Conservation (phyloP, 768 basidiomycete species). For the Tulasnella sp. region DNA sequence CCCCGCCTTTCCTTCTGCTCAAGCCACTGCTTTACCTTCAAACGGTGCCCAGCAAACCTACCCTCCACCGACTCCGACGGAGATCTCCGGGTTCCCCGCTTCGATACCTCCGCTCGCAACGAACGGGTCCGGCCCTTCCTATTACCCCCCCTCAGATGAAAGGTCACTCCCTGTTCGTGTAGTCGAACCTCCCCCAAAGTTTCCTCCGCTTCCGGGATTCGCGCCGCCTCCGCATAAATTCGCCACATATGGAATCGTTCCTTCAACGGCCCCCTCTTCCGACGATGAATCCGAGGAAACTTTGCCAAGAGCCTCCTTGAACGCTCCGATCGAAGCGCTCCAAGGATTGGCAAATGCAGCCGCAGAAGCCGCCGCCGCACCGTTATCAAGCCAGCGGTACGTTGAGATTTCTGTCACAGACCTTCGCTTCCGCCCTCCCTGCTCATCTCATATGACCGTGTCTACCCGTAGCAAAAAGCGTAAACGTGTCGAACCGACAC, state of each 20-base stretch:
- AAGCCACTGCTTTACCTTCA: constrained; percentile 29
- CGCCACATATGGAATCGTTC: constrained; percentile 84
- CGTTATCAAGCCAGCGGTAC: constrained; percentile 20
- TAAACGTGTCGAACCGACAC: constrained; percentile 76
- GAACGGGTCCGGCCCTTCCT: background rate
- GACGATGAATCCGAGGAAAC: constrained; percentile 92
- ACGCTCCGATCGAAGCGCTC: constrained; percentile 90
- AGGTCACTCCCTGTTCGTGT: constrained; percentile 15
- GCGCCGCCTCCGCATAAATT: constrained; percentile 65
- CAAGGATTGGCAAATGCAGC: constrained; percentile 94
- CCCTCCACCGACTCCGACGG: constrained; percentile 20
- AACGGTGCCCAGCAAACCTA: background rate
- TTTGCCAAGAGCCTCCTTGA: constrained; percentile 73
- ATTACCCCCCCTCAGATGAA: constrained; percentile 14
- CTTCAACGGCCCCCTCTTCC: constrained; percentile 76
- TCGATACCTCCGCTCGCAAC: constrained; percentile 27
- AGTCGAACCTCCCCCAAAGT: constrained; percentile 35
- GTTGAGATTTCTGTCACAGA: background rate
- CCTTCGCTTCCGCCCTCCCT: constrained; percentile 7
- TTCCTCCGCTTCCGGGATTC: constrained; percentile 88
- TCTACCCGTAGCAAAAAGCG: constrained; percentile 65
- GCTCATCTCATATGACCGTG: constrained; percentile 11
- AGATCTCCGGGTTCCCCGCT: constrained; percentile 18
- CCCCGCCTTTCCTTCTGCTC: constrained; percentile 26
- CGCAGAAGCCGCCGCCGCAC: constrained; percentile 71